Base-by-base conservation (phyloP, 352 stramenopile genomes). In the Phytophthora cryptogea region DNA sequence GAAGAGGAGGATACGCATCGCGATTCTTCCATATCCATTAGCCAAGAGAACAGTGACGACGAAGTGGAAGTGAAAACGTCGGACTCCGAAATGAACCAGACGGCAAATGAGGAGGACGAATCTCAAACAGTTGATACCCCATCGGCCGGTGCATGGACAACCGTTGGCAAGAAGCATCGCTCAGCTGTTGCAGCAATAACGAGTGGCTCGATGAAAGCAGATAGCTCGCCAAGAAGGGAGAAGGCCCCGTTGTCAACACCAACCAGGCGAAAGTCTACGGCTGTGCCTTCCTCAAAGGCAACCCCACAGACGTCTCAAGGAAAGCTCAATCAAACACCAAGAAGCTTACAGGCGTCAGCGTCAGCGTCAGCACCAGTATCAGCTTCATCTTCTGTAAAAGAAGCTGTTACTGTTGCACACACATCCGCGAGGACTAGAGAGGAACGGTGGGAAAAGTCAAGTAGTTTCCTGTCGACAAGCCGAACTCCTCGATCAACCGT, bases 151-250 rank as follows among this genome's bases (percentile, higher is more conserved):
- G 83, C 73, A 6, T 92, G 83, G 83, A 92, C 75, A 5, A 92
- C 80, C 0, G 83, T 92, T 8, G 74, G 81, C n/a, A 82, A 79
- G 37, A 89, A 90, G n/a, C 66, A 85, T 26, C 76, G 81, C 16
- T 68, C 68, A 27, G 33, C 54, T 13, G 42, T 56, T 14, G 49
- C 51, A 33, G 54, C 60, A 14, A 53, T 63, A 9, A 42, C 48
- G 2, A 65, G 16, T 41, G 46, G 32, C 27, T 35, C 46, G 2
- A 30, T 14, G 1, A 62, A 66, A 43, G 7, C 50, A 43, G 13
- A 6, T 11, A 60, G 26, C n/a, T 45, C 52, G 11, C 45, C 35
- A 3, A 50, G 50, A 14, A 46, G 58, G 23, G 55, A 68, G 30
- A 61, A 63, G 17, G 7, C 47, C 7, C 10, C 35, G 4, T 31